Percentiles rank a stretch among this genome's conserved stretches.
These are phyloP conservation scores for Boletus coccyginus DNA, from an alignment of 768 basidiomycete species.

Conservation along the genomic window DNA sequence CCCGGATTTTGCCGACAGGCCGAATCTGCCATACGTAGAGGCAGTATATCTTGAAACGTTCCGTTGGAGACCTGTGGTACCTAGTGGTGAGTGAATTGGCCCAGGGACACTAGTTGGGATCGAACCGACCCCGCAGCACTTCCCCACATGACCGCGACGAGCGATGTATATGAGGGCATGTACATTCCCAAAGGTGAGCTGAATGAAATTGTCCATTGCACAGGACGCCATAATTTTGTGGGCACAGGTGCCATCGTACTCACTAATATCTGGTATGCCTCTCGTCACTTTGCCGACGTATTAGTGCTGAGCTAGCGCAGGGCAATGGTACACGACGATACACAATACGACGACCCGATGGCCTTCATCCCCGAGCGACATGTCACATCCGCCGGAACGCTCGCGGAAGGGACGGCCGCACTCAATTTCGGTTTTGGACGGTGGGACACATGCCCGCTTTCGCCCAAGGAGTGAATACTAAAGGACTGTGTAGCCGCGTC, in stretches of 20 bases:
- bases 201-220: neutral
- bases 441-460: conserved; percentile 7
- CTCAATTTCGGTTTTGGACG: conserved; percentile 26
- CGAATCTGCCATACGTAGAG: conserved; percentile 30
- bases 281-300: neutral
- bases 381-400: conserved; percentile 28
- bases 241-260: conserved; percentile 19
- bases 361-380: conserved; percentile 57
- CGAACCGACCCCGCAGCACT: conserved; percentile 10
- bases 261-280: conserved; percentile 26
- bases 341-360: conserved; percentile 49
- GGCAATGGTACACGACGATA: conserved; percentile 49
- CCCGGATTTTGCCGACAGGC: conserved; percentile 28
- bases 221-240: neutral
- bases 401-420: conserved; percentile 1
- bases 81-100: conserved; percentile 22
- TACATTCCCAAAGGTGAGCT: conserved; percentile 29
- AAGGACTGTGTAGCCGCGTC: conserved; percentile 13
- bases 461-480: neutral
- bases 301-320: conserved; percentile 22
- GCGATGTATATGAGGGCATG: conserved; percentile 30
- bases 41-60: conserved; percentile 31
- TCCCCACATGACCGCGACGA: conserved; percentile 22
- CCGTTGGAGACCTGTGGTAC: conserved; percentile 31
- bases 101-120: neutral